These are phyloP conservation scores for Spatholobus suberectus DNA, from an alignment of 306 rosid species.

Conservation along the genomic window DNA sequence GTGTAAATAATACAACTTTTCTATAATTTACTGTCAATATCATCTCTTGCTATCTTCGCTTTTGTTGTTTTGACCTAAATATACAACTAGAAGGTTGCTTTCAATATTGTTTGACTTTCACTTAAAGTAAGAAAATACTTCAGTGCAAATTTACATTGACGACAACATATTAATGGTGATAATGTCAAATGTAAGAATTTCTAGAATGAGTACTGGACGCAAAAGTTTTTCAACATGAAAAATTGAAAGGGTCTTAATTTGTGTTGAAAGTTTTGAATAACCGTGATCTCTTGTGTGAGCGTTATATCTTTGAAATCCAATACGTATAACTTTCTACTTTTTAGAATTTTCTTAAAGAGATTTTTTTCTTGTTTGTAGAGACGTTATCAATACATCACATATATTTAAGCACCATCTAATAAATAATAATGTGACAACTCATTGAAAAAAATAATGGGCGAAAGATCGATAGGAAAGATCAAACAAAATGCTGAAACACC, in stretches of 20 bases:
- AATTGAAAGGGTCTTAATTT: background rate
- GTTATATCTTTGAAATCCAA: conserved; percentile 2
- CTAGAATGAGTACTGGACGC: background rate
- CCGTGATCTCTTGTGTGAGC: background rate
- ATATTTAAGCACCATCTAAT: background rate
- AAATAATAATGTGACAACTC: conserved; percentile 23
- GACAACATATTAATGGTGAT: background rate
- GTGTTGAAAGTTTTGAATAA: background rate
- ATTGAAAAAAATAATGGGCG: background rate
- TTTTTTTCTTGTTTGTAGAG: background rate
- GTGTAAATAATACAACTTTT: background rate
- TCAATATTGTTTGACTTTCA: conserved; percentile 2
- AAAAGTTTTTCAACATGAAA: background rate
- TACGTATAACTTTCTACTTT: background rate
- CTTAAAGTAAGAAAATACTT: background rate
- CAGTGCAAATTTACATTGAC: background rate
- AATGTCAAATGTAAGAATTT: conserved; percentile 21
- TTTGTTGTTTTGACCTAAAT: conserved; percentile 13
- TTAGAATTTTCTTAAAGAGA: background rate
- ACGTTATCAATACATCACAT: background rate
- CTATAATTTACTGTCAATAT: background rate
- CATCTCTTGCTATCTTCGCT: background rate
- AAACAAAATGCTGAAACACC: conserved; percentile 29
- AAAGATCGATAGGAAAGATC: background rate
- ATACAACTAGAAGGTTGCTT: conserved; percentile 5